Conservation (phyloP, 1,139 yeast species). For the Arxiozyma telluris region DNA sequence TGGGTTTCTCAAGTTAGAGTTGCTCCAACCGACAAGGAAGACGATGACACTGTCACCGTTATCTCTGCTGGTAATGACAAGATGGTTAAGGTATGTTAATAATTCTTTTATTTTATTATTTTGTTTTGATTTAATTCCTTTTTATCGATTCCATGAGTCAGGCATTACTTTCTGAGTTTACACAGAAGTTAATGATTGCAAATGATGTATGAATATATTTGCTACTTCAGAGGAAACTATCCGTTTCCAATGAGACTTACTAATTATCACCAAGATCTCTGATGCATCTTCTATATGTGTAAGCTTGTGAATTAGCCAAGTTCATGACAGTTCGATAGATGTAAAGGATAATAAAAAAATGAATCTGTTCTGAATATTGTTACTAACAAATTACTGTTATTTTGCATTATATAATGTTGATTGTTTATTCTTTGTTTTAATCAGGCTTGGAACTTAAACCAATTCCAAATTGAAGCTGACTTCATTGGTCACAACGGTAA, state of each 20-base stretch:
- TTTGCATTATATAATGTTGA: not conserved
- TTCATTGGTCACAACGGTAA: conserved; percentile 99
- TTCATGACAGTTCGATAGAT: not conserved
- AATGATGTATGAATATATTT: conserved; percentile 74
- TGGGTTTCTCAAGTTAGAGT: conserved; percentile 99
- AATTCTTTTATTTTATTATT: conserved; percentile 11
- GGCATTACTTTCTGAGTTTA: not conserved
- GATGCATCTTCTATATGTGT: conserved; percentile 36
- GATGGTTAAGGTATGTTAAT: conserved; percentile 89
- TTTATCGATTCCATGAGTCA: conserved; percentile 3
- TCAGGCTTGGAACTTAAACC: conserved; percentile 90
- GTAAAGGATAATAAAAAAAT: not conserved
- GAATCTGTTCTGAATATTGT: not conserved
- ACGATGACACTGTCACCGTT: conserved; percentile 60
- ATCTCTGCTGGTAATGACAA: conserved; percentile 99
- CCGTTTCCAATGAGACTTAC: conserved; percentile 88
- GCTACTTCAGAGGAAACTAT: conserved; percentile 95
- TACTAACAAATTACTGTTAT: not conserved
- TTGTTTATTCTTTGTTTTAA: conserved; percentile 7
- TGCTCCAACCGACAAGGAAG: conserved; percentile 32
- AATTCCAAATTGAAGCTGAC: conserved; percentile 87
- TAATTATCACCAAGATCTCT: conserved; percentile 97
- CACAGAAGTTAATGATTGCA: conserved; percentile 41
- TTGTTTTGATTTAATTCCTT: conserved; percentile 2
- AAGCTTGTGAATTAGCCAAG: not conserved